Evolutionary conservation across 1,284 basidiomycete species (phyloP).

Genomic region (Marasmius tenuissimus): DNA sequence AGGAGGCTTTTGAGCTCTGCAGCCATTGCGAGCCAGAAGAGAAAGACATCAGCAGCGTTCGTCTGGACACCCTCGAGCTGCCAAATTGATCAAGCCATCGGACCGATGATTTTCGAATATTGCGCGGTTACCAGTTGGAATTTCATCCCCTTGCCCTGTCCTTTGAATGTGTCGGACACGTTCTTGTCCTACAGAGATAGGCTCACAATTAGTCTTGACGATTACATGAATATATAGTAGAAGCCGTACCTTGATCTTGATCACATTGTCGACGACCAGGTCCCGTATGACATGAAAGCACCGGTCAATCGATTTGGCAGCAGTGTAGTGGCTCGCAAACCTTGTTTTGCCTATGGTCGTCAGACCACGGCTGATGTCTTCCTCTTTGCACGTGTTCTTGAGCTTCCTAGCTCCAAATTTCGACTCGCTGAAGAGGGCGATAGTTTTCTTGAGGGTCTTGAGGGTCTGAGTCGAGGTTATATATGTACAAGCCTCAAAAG

Average conservation of each 20-base stretch:
- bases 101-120: conserved; percentile 1
- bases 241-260: not conserved
- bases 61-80: not conserved
- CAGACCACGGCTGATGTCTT: conserved; percentile 9
- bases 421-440: not conserved
- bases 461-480: not conserved
- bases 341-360: conserved; percentile 6
- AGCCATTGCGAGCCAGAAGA: no score
- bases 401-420: not conserved
- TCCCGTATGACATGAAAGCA: not conserved
- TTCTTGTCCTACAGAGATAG: not conserved
- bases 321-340: conserved; percentile 5
- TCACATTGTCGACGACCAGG: not conserved
- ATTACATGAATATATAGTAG: not conserved
- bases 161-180: not conserved
- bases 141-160: not conserved
- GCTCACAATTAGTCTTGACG: no score
- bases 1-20: no score
- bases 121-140: not conserved
- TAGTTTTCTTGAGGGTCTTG: not conserved
- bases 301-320: not conserved
- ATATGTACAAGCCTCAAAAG: not conserved
- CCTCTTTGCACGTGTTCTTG: conserved; percentile 6
- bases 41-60: no score
- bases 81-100: not conserved